These are phyloP conservation scores for Annulohypoxylon maeteangense DNA, from an alignment of 495 filamentous ascomycete species.

Conservation along the genomic window DNA sequence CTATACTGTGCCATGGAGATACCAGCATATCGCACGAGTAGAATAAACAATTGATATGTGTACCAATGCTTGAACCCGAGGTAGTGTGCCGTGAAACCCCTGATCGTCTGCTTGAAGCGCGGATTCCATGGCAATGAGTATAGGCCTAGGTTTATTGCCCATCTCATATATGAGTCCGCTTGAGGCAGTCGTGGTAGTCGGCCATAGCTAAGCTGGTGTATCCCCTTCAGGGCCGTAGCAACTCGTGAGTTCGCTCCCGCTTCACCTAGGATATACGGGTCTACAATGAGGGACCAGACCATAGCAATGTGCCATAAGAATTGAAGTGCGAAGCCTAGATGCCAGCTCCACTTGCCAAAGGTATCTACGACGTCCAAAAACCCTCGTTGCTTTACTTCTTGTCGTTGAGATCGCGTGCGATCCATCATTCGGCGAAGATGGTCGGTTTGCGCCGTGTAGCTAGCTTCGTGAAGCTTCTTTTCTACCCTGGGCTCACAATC, in stretches of 20 bases:
- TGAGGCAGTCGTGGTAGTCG: constrained; percentile 48
- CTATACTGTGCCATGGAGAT: constrained; percentile 61
- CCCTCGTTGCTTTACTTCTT: constrained; percentile 51
- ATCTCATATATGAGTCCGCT: constrained; percentile 53
- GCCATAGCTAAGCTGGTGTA: constrained; percentile 41
- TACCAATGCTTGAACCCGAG: constrained; percentile 75
- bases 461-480: constrained; percentile 70
- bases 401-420: constrained; percentile 62
- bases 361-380: constrained; percentile 64
- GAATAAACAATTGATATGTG: constrained; percentile 69
- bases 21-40: constrained; percentile 66
- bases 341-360: constrained; percentile 60
- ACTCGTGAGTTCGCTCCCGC: constrained; percentile 29
- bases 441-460: constrained; percentile 83
- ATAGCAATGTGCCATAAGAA: constrained; percentile 61
- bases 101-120: constrained; percentile 69
- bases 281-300: constrained; percentile 38
- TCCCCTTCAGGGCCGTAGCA: constrained; percentile 47
- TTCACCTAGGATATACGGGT: constrained; percentile 16
- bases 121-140: constrained; percentile 82
- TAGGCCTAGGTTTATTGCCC: constrained; percentile 63
- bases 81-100: constrained; percentile 71
- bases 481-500: constrained; percentile 75
- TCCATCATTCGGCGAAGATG: constrained; percentile 78
- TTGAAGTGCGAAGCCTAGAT: constrained; percentile 65